Base-by-base conservation (phyloP, 78 protist genomes). In the Tieghemostelium lacteum region DNA sequence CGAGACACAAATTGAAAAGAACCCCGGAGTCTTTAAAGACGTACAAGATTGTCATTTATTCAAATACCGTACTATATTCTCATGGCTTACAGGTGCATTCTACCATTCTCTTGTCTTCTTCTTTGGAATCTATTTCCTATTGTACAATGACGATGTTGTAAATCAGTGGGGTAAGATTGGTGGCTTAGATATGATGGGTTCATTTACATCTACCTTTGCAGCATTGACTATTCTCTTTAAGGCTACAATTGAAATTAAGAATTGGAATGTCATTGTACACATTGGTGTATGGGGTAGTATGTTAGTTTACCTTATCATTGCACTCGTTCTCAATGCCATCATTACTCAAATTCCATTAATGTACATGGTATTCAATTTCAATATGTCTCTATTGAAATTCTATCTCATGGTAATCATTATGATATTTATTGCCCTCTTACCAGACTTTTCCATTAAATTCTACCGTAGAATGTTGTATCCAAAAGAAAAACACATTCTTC, bases 71-170 rank as follows among this genome's bases (percentile, higher is more conserved):
- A 64, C 73, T 2, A 50, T 88, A 10, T 17, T 31, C 0, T 19
- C 29, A 36, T 58, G 64, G 22, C 8, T 88, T 5, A 16, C 22
- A 6, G 78, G 75, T 42, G 94, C 88, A 19, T 40, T 88, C 16
- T 88, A 67, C 29, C 94, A 88, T 24, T 88, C 94, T 50, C 14
- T 64, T 2, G 83, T 50, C 14, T 33, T 63, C 57, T 73, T 36
- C 49, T 73, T 73, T 40, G 70, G 70, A 1, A 5, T 63, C 8
- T 60, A 73, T 26, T 49, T 73, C 1, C 49, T 60, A 19, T 73
- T 29, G 31, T 8, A 12, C 19, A 36, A 67, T 67, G 74, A 67
- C 17, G 24, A 40, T 26, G 40, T 67, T 7, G 17, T 67, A 67
- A 67, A 67, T 42, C 74, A 40, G 2, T 67, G 40, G 36, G 74